Conservation (phyloP, 2,329 filamentous ascomycete species). For the Monosporascus cannonballus region DNA sequence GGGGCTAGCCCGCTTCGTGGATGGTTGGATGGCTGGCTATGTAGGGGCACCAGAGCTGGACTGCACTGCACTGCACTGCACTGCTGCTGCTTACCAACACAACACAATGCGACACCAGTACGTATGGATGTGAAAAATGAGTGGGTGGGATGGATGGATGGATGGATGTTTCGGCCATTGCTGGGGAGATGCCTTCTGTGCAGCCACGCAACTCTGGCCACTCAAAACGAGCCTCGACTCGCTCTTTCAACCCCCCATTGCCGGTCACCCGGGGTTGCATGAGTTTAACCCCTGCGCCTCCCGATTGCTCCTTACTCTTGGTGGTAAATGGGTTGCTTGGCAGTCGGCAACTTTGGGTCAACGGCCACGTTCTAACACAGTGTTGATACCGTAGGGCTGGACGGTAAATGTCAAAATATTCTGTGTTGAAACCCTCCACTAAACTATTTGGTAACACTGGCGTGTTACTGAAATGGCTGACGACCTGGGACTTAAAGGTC, state of each 20-base stretch:
- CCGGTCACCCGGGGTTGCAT: not conserved
- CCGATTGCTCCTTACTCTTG: not conserved
- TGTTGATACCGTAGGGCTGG: not conserved
- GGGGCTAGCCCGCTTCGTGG: not conserved
- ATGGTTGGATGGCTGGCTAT: not conserved
- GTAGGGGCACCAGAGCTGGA: not conserved
- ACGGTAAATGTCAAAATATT: not conserved
- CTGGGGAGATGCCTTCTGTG: not conserved
- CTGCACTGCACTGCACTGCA: not conserved
- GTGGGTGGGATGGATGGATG: not conserved
- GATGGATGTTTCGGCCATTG: not conserved
- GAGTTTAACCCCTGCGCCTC: not conserved
- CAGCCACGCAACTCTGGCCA: not conserved
- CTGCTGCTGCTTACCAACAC: no score
- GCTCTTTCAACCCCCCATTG: not conserved
- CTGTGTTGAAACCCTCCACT: not conserved
- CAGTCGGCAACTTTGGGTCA: not conserved
- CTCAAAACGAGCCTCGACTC: no score
- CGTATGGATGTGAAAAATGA: not conserved
- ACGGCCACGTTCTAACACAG: not conserved
- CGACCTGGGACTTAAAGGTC: no score
- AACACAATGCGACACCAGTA: no score
- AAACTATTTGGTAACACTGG: no score
- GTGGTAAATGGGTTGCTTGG: not conserved
- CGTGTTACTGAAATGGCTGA: no score